Evolutionary conservation across 169 alveolate genomes (phyloP).

Genomic region (Eimeria praecox): DNA sequence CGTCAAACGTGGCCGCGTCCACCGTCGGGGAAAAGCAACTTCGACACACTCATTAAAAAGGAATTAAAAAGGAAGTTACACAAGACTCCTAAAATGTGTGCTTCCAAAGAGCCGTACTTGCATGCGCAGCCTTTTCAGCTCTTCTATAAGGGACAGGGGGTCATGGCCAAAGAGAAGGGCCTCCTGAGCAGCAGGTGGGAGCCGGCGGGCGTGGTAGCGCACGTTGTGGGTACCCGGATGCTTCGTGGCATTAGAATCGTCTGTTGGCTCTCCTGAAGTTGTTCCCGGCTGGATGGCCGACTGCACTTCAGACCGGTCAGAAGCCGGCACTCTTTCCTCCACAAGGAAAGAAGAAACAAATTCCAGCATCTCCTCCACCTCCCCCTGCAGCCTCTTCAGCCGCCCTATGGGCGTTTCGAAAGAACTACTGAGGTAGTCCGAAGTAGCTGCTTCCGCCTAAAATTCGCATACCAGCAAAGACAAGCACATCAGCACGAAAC

Average conservation of each 20-base stretch:
- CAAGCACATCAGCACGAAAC: neutral
- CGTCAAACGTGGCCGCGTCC: neutral
- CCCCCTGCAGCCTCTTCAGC: conserved; percentile 79
- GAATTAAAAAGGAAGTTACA: neutral
- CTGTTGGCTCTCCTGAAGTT: neutral
- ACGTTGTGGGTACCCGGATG: conserved; percentile 27
- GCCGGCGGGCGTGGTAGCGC: conserved; percentile 65
- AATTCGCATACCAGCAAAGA: neutral
- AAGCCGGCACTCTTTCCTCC: conserved; percentile 57
- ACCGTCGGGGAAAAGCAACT: neutral
- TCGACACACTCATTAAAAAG: neutral
- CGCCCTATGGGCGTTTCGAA: conserved; percentile 81
- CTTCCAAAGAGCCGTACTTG: conserved; percentile 43
- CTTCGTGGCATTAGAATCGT: neutral
- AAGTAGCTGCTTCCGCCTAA: neutral
- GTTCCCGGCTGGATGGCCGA: neutral
- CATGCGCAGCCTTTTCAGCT: conserved; percentile 75
- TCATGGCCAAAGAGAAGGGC: conserved; percentile 79
- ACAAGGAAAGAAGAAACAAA: conserved; percentile 76
- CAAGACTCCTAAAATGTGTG: neutral
- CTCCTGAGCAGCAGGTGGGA: conserved; percentile 67
- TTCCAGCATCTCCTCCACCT: conserved; percentile 82
- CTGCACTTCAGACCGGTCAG: neutral
- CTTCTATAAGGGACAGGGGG: conserved; percentile 69
- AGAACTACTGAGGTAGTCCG: neutral